These are phyloP conservation scores for Epichloe gansuensis DNA, from an alignment of 2,329 filamentous ascomycete genomes.

Conservation along the genomic window DNA sequence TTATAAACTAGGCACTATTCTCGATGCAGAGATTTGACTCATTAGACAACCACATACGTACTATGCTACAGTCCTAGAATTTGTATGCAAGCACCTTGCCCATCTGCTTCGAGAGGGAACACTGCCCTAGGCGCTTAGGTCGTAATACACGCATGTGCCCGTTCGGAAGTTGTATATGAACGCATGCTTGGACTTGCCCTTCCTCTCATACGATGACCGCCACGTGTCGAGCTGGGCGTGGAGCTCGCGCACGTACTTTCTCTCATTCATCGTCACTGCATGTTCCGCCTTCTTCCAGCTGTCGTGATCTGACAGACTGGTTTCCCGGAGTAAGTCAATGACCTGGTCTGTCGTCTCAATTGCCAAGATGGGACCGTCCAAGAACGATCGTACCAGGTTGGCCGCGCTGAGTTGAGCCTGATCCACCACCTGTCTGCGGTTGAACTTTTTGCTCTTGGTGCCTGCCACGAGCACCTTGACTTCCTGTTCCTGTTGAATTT, in stretches of 20 bases:
- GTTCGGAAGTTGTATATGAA: slow-evolving; percentile 91
- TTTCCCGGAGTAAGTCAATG: slow-evolving; percentile 62
- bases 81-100: neutral
- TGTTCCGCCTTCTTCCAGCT: slow-evolving; percentile 77
- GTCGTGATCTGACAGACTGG: slow-evolving; percentile 65
- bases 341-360: slow-evolving; percentile 80
- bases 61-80: no score
- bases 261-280: slow-evolving; percentile 59
- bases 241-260: slow-evolving; percentile 71
- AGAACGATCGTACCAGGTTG: slow-evolving; percentile 55
- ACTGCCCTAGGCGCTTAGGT: slow-evolving; percentile 41
- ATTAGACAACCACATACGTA: no score
- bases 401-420: slow-evolving; percentile 50
- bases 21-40: no score
- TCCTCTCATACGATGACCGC: slow-evolving; percentile 42
- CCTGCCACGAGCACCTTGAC: slow-evolving; percentile 76
- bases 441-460: slow-evolving; percentile 82
- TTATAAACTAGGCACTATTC: no score
- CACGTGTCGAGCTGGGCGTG: slow-evolving; percentile 60
- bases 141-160: slow-evolving; percentile 73
- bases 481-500: slow-evolving; percentile 45
- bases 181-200: slow-evolving; percentile 50
- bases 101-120: no score
- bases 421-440: slow-evolving; percentile 75
- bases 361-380: slow-evolving; percentile 69